These are phyloP conservation scores for Dothidotthia symphoricarpi DNA, from an alignment of 2,329 filamentous ascomycete species.

Conservation along the genomic window DNA sequence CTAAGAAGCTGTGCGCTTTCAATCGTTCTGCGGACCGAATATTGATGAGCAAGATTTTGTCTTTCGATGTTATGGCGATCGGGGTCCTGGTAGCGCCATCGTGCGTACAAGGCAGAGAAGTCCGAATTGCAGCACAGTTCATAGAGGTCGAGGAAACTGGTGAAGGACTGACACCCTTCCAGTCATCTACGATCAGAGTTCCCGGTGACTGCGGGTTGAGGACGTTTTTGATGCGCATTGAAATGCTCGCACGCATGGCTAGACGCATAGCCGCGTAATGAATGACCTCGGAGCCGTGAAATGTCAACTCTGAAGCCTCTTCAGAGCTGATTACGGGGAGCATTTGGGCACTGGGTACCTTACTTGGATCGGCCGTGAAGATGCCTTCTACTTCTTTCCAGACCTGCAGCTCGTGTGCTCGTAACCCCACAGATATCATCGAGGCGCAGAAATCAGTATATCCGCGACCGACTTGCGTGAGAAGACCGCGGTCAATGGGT, in stretches of 20 bases:
- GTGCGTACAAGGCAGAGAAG: too few species aligned
- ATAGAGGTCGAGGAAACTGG: too few species aligned
- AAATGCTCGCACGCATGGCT: slow-evolving; percentile 69
- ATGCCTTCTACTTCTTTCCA: slow-evolving; percentile 99
- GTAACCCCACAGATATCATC: slow-evolving; percentile 78
- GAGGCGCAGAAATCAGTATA: slow-evolving; percentile 96
- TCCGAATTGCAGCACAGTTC: too few species aligned
- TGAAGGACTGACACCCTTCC: background rate
- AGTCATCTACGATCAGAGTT: background rate
- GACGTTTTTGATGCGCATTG: slow-evolving; percentile 85
- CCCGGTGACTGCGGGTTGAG: slow-evolving; percentile 62
- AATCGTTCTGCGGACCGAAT: slow-evolving; percentile 94
- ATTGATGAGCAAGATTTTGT: slow-evolving; percentile 89
- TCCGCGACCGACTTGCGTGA: slow-evolving; percentile 85
- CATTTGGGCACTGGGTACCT: slow-evolving; percentile 85
- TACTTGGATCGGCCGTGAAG: slow-evolving; percentile 78
- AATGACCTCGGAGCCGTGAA: slow-evolving; percentile 76
- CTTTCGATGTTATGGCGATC: slow-evolving; percentile 82
- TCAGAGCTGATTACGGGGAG: slow-evolving; percentile 83
- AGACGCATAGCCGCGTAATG: slow-evolving; percentile 98
- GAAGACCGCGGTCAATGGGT: slow-evolving; percentile 80
- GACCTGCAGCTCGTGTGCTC: slow-evolving; percentile 83
- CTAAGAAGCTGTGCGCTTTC: slow-evolving; percentile 86
- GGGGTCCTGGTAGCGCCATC: too few species aligned
- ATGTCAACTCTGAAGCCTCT: slow-evolving; percentile 88